Evolutionary conservation across 176 grass and related monocot species (phyloP).

Genomic region (Paspalum vaginatum): DNA sequence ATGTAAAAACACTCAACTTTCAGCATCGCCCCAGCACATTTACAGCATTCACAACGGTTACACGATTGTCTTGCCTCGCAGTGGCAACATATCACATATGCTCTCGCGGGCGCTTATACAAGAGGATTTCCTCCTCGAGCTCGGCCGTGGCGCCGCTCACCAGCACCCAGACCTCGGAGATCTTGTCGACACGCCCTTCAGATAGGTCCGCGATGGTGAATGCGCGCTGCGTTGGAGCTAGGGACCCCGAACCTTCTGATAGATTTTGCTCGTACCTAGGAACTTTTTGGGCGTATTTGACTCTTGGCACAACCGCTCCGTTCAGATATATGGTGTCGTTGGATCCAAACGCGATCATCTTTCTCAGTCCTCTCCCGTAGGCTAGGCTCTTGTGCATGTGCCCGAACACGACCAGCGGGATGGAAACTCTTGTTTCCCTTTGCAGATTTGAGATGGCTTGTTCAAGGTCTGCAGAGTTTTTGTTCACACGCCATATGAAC

Average conservation of each 20-base stretch:
- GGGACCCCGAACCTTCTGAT: conserved; percentile 30
- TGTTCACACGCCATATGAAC: conserved; percentile 10
- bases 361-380: conserved; percentile 64
- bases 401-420: conserved; percentile 83
- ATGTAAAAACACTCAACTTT: too few species aligned
- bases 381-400: conserved; percentile 95
- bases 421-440: conserved; percentile 54
- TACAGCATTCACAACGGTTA: conserved; percentile 23
- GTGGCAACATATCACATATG: conserved; percentile 14
- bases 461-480: conserved; percentile 62
- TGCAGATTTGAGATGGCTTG: conserved; percentile 73
- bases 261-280: conserved; percentile 32
- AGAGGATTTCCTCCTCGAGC: conserved; percentile 66
- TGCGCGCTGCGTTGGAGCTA: conserved; percentile 39
- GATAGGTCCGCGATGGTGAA: conserved; percentile 69
- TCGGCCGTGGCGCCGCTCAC: conserved; percentile 45
- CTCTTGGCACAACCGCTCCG: conserved; percentile 84
- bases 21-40: conserved; percentile 9
- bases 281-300: conserved; percentile 37
- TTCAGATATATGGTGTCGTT: conserved; percentile 78
- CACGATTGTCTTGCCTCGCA: too few species aligned
- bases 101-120: conserved; percentile 54
- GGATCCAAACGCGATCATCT: conserved; percentile 65
- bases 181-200: conserved; percentile 65
- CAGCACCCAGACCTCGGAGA: conserved; percentile 78